Base-by-base conservation (phyloP, 2,329 filamentous ascomycete genomes). In the Aspergillus pseudonomiae region DNA sequence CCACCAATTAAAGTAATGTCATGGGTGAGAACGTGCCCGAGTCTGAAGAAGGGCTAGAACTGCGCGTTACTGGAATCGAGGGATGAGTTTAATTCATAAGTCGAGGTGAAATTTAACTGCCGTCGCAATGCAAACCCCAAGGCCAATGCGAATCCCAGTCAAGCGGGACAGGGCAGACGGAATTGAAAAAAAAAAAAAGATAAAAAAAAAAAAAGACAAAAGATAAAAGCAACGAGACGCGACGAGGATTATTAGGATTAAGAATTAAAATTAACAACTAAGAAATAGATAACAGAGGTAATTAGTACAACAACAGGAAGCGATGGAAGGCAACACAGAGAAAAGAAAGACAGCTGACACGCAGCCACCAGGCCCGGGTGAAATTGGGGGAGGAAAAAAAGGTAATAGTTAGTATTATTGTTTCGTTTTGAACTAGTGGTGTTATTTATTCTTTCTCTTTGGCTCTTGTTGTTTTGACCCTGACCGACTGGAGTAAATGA, bases 61-160 rank as follows among this genome's bases (percentile, higher is more conserved):
- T 59, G 59, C 54, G 58, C 45, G 45, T 63, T 16, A 24, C 58
- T 45, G 55, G 59, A 64, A 53, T 21, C 41, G 61, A 61, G 59
- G 56, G 59, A 62, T 64, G 26, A 41, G 34, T 46, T 56, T 30
- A 50, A 62, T 41, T 52, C 46, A 41, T 53, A 19, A 36, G 34
- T 55, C 26, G 41, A 48, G 16, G 41, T 59, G 58, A 34, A 36
- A 57, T 55, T 58, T 57, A 26, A 30, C 61, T 63, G 61, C 58
- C 57, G 52, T 60, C 64, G 62, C 59, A 59, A 59, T 60, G 24
- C 45, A 43, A 50, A 60, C 39, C 39, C 55, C 41, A 61, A 63
- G 61, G 11, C 9, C 52, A 55, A 65, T 45, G 58, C 36, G 11
- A 60, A 34, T 46, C 59, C 59, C 50, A 45, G 14, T 46, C 10